Base-by-base conservation (phyloP, 306 rosid species). In the Cucurbita ficifolia region DNA sequence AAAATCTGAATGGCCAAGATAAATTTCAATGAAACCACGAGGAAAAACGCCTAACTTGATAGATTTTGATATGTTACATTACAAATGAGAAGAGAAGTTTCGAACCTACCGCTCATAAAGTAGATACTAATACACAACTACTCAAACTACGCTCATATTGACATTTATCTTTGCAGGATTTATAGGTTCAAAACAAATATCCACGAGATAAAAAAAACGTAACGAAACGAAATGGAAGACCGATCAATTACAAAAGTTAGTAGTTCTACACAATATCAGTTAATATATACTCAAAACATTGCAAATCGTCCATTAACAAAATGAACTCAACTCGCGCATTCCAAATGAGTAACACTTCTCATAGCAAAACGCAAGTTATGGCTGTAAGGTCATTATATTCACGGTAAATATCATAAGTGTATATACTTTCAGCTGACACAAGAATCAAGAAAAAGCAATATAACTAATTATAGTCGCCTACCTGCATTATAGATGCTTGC, bases 401-500 rank as follows among this genome's bases (percentile, higher is more conserved):
- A 19, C 60, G 13, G 64, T 12, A 10, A 56, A 56, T 11, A 10
- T 58, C 33, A 55, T 19, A 24, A 54, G 8, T 0, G 12, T 21
- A 57, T 38, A 22, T 13, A 22, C 38, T 33, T 59, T 33, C 67
- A 59, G 43, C 9, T 10, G 5, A 33, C 9, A 35, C 46, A 39
- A 33, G 6, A 61, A 61, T 61, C 1, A 61, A 36, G 40, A 57
- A 24, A 57, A 29, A 57, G 6, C 5, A 24, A 29, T 43, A 12
- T 6, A 68, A 46, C 73, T 3, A 13, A 4, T 8, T 24, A 46
- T 9, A 69, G 53, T 48, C 7, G 22, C 73, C 46, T 46, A 69
- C 73, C 73, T 69, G 73, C 73, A 69, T 69, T 69, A 69, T 69
- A 3, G 73, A 69, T 46, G 54, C 40, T 46, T 42, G 19, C 13